Conservation (phyloP, 495 filamentous ascomycete species). For the Trichoderma erinaceum region DNA sequence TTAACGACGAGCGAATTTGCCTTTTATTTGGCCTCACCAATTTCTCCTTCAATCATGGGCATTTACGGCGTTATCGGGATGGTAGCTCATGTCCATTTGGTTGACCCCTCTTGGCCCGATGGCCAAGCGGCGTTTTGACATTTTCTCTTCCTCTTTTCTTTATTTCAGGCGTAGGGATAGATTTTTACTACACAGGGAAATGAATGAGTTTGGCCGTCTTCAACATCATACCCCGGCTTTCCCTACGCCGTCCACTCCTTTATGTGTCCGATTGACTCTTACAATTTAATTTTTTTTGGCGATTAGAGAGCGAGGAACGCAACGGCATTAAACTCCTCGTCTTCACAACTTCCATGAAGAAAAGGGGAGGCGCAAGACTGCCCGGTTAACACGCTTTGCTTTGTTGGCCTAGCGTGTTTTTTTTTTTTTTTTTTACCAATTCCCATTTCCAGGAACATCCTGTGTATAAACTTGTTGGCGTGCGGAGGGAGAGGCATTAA, state of each 20-base stretch:
- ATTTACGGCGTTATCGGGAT: conserved; percentile 48
- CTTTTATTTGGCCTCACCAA: conserved; percentile 38
- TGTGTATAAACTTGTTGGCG: conserved; percentile 12
- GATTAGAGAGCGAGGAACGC: conserved; percentile 10
- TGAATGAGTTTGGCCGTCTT: conserved; percentile 28
- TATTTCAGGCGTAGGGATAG: conserved; percentile 33
- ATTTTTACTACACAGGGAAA: conserved; percentile 12
- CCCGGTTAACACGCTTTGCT: background rate
- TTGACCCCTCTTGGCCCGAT: conserved; percentile 32
- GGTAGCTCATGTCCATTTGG: conserved; percentile 38
- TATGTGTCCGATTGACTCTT: conserved; percentile 20
- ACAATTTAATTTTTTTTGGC: conserved; percentile 20
- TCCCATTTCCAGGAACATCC: conserved; percentile 7
- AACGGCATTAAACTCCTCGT: background rate
- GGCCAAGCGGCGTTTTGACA: conserved; percentile 26
- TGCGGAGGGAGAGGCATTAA: conserved; percentile 6
- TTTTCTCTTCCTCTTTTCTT: conserved; percentile 21
- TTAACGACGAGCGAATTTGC: conserved; percentile 45
- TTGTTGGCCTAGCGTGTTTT: background rate
- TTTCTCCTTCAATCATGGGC: conserved; percentile 31
- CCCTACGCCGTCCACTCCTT: conserved; percentile 44
- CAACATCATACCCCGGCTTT: conserved; percentile 24
- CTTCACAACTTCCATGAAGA: conserved; percentile 1
- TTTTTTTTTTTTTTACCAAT: conserved; percentile 7
- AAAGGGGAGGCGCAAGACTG: background rate